These are phyloP conservation scores for Aureobasidium sp. DNA, from an alignment of 2,329 filamentous ascomycete genomes.

Conservation along the genomic window DNA sequence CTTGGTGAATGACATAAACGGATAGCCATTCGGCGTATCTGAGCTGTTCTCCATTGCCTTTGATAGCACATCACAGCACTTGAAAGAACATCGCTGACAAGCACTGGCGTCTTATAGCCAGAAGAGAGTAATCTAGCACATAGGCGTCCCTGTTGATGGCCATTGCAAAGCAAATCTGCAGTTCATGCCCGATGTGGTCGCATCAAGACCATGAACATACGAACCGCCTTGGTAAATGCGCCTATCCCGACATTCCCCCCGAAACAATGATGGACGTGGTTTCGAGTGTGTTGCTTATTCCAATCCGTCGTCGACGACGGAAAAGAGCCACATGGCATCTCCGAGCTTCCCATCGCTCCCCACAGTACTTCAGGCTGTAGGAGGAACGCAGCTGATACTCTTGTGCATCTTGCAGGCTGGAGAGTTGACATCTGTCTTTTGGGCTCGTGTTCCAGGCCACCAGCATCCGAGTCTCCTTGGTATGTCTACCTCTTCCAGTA, in stretches of 20 bases:
- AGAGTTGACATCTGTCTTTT: not conserved
- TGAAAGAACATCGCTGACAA: not conserved
- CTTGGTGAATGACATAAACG: not conserved
- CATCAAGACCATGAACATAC: not conserved
- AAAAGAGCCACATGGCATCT: not conserved
- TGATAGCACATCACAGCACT: no score
- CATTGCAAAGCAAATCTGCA: not conserved
- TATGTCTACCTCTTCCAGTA: not conserved
- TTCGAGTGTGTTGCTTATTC: not conserved
- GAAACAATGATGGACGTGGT: not conserved
- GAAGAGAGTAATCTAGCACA: not conserved
- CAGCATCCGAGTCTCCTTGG: not conserved
- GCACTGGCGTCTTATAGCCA: not conserved
- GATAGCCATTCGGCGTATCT: not conserved
- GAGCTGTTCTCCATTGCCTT: not conserved
- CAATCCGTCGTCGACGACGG: not conserved
- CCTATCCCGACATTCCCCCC: not conserved
- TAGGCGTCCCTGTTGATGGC: not conserved
- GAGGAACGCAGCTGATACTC: not conserved
- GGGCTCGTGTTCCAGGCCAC: not conserved
- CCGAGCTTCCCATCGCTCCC: not conserved
- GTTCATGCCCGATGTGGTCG: not conserved
- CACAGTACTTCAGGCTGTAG: not conserved
- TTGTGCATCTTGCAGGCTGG: not conserved
- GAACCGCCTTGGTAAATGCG: not conserved